Percentiles rank a stretch among this genome's conserved stretches.
These are phyloP conservation scores for Dryas alaskensis DNA, from an alignment of 306 rosid genomes.

Conservation along the genomic window DNA sequence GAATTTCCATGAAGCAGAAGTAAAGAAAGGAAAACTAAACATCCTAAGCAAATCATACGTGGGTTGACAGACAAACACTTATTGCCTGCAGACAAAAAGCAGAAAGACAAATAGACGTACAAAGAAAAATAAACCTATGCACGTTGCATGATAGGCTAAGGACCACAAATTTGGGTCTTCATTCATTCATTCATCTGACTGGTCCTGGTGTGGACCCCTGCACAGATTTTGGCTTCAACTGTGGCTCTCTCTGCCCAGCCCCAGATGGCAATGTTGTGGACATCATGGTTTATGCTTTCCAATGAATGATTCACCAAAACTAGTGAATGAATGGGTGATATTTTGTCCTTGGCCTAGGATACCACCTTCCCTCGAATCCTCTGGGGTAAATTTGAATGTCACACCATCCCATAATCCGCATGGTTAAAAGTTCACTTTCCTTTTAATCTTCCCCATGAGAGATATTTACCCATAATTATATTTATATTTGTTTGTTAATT, in stretches of 20 bases:
- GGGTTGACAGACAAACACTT: background rate
- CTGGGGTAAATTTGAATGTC: too few relatives aligned
- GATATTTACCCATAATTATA: constrained; percentile 19
- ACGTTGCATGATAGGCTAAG: constrained; percentile 6
- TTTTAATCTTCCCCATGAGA: constrained; percentile 25
- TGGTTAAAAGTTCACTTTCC: constrained; percentile 10
- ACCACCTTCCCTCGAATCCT: background rate
- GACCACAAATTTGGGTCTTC: constrained; percentile 25
- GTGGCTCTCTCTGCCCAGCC: background rate
- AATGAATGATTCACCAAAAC: background rate
- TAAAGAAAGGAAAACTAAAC: background rate
- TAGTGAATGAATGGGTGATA: background rate
- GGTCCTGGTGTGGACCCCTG: constrained; percentile 28
- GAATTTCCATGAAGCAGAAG: too few relatives aligned
- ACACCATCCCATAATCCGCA: constrained; percentile 15
- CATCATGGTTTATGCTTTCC: background rate
- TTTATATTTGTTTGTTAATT: constrained; percentile 17
- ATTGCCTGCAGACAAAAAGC: constrained; percentile 4
- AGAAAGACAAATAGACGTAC: background rate
- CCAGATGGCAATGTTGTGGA: background rate
- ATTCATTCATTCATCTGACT: background rate
- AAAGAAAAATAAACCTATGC: background rate
- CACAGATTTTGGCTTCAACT: constrained; percentile 9
- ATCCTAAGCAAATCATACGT: background rate
- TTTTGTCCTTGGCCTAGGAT: background rate